Base-by-base conservation (phyloP, 2,329 filamentous ascomycete genomes). In the Arachnomyces sp. region DNA sequence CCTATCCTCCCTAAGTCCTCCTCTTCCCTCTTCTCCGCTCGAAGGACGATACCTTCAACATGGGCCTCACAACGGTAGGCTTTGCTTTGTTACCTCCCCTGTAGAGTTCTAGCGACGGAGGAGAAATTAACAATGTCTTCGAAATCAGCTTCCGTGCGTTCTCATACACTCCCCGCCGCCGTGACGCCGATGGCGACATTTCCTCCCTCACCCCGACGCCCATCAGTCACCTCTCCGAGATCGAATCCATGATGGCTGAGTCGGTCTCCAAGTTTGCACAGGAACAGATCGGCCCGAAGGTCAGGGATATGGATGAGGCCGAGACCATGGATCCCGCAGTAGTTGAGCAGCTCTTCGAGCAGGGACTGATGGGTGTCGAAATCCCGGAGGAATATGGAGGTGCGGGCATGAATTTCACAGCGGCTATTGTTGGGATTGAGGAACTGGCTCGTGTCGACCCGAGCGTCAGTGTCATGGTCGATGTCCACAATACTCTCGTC, bases 371-470 rank as follows among this genome's bases (percentile, higher is more conserved):
- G 92, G 84, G 88, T 46, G 77, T 98, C 49, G 92, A 98, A 70
- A 95, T 98, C 43, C 90, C 92, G 12, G 92, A 98, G 66, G 89
- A 95, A 65, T 98, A 83, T 60, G 92, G 92, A 45, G 92, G 92
- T 45, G 86, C 90, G 0, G 92, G 89, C 52, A 96, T 98, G 92
- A 95, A 95, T 76, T 98, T 98, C 68, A 96, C 92, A 1, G 73
- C 89, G 1, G 90, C 89, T 45, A 95, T 98, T 59, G 82, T 98
- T 33, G 90, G 86, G 18, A 98, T 98, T 54, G 92, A 98, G 69
- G 92, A 98, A 73, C 73, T 98, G 45, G 92, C 92, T 1, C 78
- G 88, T 42, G 85, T 94, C 13, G 92, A 98, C 59, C 92, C 92
- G 31, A 93, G 86, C 51, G 92, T 98, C 47, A 90, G 86, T 57